A percentile compares a stretch with the other conserved stretches of the same genome.
Conservation (phyloP, 148 eudicot genomes). For the Pouteria glomerata region DNA sequence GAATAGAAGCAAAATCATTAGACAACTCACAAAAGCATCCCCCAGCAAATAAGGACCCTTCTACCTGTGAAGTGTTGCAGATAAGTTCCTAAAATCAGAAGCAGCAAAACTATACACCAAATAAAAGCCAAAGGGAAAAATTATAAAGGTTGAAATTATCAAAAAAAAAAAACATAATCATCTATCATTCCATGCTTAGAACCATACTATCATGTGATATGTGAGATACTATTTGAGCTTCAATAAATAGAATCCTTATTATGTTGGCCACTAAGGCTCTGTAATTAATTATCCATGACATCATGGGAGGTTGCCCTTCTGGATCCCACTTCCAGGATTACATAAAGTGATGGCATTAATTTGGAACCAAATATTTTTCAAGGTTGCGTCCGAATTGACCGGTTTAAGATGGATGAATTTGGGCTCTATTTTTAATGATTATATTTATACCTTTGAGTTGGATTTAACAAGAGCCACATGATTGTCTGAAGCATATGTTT, state of each 20-base stretch:
- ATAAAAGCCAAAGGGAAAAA: background rate
- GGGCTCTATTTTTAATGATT: background rate
- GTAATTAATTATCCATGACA: background rate
- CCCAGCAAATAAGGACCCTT: constrained; percentile 79
- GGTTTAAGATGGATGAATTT: background rate
- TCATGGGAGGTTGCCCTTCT: background rate
- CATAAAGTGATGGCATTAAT: background rate
- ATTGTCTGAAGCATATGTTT: too few species aligned
- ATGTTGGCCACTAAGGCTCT: background rate
- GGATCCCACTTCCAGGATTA: background rate
- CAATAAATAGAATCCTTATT: background rate
- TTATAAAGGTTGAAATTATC: too few species aligned
- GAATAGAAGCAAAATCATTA: constrained; percentile 66
- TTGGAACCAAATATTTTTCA: background rate
- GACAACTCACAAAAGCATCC: constrained; percentile 69
- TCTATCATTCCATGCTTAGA: background rate
- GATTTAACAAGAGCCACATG: too few species aligned
- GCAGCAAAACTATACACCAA: background rate
- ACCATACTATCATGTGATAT: background rate
- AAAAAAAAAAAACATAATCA: background rate
- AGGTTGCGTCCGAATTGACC: background rate
- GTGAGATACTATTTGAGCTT: background rate
- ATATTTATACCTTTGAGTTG: too few species aligned
- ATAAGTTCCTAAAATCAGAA: background rate
- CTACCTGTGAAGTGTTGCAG: constrained; percentile 40